These are phyloP conservation scores for Lonicera japonica DNA, from an alignment of 129 eudicot species.

Conservation along the genomic window DNA sequence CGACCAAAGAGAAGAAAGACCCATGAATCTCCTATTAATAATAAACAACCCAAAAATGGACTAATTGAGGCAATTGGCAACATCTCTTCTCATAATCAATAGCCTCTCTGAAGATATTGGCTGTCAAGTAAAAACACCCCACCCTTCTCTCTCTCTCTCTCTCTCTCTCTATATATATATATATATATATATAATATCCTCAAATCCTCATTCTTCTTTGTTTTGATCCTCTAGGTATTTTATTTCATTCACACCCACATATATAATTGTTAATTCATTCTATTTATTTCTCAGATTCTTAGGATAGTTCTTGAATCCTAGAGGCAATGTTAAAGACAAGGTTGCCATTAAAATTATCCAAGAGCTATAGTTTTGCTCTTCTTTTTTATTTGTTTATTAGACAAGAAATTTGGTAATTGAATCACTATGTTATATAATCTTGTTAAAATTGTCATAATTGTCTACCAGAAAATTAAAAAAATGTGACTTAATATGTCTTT, in stretches of 20 bases:
- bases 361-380: slow-evolving; percentile 42
- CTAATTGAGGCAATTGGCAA: slow-evolving; percentile 57
- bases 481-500: too few relatives aligned
- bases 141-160: too few relatives aligned
- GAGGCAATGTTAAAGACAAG: slow-evolving; percentile 98
- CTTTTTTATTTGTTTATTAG: not conserved
- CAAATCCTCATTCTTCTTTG: not conserved
- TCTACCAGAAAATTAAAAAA: too few relatives aligned
- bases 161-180: too few relatives aligned
- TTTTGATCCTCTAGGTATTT: not conserved
- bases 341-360: slow-evolving; percentile 79
- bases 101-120: slow-evolving; percentile 97
- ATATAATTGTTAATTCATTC: not conserved
- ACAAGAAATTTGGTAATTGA: too few relatives aligned
- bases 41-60: slow-evolving; percentile 46
- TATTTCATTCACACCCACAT: not conserved
- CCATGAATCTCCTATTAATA: slow-evolving; percentile 1
- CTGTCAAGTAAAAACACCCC: slow-evolving; percentile 57
- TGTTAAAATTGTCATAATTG: too few relatives aligned
- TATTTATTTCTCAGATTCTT: slow-evolving; percentile 48
- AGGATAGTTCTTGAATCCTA: slow-evolving; percentile 91
- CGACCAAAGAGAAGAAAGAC: slow-evolving; percentile 10
- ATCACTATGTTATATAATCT: too few relatives aligned
- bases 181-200: too few relatives aligned
- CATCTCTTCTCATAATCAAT: too few relatives aligned